These are phyloP conservation scores for Aspergillus latus DNA, from an alignment of 2,329 filamentous ascomycete species.

Conservation along the genomic window DNA sequence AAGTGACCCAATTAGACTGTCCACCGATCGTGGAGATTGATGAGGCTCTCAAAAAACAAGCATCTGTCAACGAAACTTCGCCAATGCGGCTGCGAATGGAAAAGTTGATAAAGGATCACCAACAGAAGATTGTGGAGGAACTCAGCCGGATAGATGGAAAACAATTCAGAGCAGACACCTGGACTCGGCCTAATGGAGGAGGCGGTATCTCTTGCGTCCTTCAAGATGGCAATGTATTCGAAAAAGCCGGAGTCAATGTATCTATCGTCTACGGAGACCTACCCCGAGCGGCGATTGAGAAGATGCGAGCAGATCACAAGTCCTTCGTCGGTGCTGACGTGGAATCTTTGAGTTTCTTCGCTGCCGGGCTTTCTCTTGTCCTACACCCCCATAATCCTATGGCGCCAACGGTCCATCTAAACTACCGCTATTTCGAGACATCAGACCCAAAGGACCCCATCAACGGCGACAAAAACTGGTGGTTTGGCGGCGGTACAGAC, in stretches of 20 bases:
- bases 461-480: slow-evolving; percentile 72
- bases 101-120: slow-evolving; percentile 89
- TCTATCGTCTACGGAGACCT: slow-evolving; percentile 92
- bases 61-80: slow-evolving; percentile 70
- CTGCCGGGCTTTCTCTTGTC: slow-evolving; percentile 87
- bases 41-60: slow-evolving; percentile 74
- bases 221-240: slow-evolving; percentile 94
- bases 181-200: slow-evolving; percentile 83
- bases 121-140: slow-evolving; percentile 79
- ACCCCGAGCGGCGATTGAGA: slow-evolving; percentile 80
- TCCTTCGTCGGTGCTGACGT: slow-evolving; percentile 73
- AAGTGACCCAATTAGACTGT: slow-evolving; percentile 40
- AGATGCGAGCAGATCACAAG: slow-evolving; percentile 95
- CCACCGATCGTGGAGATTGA: slow-evolving; percentile 82
- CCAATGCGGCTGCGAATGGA: slow-evolving; percentile 99
- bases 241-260: slow-evolving; percentile 95
- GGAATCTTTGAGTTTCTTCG: slow-evolving; percentile 90
- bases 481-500: slow-evolving; percentile 96
- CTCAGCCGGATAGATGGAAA: slow-evolving; percentile 81
- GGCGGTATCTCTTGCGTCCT: slow-evolving; percentile 93
- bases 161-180: slow-evolving; percentile 79
- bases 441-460: slow-evolving; percentile 76
- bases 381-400: slow-evolving; percentile 93
- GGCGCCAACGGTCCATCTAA: slow-evolving; percentile 95
- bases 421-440: slow-evolving; percentile 98